Percentiles rank a stretch among this genome's conserved stretches.
These are phyloP conservation scores for Alternaria arbusti DNA, from an alignment of 2,329 filamentous ascomycete genomes.

Conservation along the genomic window DNA sequence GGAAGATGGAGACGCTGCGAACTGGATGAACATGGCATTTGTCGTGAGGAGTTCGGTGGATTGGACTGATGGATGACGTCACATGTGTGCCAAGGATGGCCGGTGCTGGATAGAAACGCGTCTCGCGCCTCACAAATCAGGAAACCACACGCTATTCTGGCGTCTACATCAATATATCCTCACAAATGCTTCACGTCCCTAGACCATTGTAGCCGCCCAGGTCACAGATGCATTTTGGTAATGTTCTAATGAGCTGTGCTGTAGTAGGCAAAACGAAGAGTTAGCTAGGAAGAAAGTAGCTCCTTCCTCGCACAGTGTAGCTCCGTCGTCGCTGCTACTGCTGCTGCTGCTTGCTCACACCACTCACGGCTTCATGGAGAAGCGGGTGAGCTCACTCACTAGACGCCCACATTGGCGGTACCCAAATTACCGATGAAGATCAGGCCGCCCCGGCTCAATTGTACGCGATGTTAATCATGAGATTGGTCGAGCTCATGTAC, in stretches of 20 bases:
- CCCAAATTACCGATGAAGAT: no score
- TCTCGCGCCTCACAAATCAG: neutral
- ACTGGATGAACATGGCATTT: no score
- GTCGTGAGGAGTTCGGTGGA: neutral
- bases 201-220: neutral
- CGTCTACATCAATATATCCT: neutral
- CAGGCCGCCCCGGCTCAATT: no score
- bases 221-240: rapidly evolving
- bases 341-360: no score
- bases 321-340: neutral
- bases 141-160: neutral
- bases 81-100: neutral
- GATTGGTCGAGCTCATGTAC: no score
- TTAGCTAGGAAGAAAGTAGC: no score
- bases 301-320: no score
- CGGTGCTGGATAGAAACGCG: neutral
- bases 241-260: neutral
- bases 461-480: no score
- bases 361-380: no score
- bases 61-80: neutral
- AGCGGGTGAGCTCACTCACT: no score
- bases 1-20: neutral
- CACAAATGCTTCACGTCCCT: no score
- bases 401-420: no score
- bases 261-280: neutral